Conservation (phyloP, 805 yeast species). For the Metschnikowia vanudenii region DNA sequence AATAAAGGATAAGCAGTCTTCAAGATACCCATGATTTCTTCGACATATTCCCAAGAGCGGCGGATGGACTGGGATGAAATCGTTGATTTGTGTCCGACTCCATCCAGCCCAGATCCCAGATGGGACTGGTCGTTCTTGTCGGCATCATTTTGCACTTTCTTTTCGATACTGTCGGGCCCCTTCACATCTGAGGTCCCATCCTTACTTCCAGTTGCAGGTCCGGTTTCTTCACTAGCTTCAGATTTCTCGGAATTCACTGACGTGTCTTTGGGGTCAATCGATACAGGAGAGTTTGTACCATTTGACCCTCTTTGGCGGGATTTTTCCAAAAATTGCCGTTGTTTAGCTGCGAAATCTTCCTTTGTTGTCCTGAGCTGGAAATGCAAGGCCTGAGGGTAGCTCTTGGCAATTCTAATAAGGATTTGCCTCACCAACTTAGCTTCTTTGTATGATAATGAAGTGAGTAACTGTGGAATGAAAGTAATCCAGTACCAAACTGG, state of each 20-base stretch:
- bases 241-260: conserved; percentile 2
- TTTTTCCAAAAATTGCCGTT: conserved; percentile 60
- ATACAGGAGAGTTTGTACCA: conserved; percentile 5
- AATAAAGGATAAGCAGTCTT: conserved; percentile 95
- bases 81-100: not conserved
- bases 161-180: conserved; percentile 4
- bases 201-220: conserved; percentile 6
- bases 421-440: conserved; percentile 87
- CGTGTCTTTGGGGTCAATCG: conserved; percentile 16
- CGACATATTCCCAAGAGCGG: conserved; percentile 92
- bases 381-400: conserved; percentile 95
- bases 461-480: conserved; percentile 88
- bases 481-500: conserved; percentile 99
- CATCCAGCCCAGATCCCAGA: not conserved
- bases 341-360: conserved; percentile 87
- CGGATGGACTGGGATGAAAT: conserved; percentile 27
- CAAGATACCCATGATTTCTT: conserved; percentile 88
- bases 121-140: conserved; percentile 7
- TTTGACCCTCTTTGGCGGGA: conserved; percentile 22
- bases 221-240: not conserved
- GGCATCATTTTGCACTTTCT: conserved; percentile 6
- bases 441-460: conserved; percentile 87
- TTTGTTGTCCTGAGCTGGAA: conserved; percentile 93
- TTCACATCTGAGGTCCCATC: conserved; percentile 4
- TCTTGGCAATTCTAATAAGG: conserved; percentile 87